A percentile compares a stretch with the other conserved stretches of the same genome.
These are phyloP conservation scores for Brassica cretica DNA, from an alignment of 345 rosid species.

Conservation along the genomic window DNA sequence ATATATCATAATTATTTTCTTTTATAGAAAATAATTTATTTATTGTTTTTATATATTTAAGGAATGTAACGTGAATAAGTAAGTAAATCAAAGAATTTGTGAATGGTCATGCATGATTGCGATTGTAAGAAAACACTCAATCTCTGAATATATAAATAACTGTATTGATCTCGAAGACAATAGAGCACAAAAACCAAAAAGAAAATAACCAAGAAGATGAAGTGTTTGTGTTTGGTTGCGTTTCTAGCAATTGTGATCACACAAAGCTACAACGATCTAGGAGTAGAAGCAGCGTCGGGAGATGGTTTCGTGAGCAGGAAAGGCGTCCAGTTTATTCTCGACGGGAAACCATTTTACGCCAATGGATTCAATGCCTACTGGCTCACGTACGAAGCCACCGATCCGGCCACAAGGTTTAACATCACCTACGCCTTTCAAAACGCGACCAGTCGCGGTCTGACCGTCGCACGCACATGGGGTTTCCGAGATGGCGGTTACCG, in stretches of 20 bases:
- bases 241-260: conserved; percentile 30
- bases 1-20: not conserved
- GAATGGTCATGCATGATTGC: conserved; percentile 16
- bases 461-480: conserved; percentile 36
- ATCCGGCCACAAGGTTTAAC: conserved; percentile 33
- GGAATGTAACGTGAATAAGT: not conserved
- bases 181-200: conserved; percentile 1
- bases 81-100: conserved; percentile 14
- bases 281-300: conserved; percentile 12
- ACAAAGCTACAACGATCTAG: conserved; percentile 11
- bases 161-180: not conserved
- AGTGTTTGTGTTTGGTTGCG: conserved; percentile 14
- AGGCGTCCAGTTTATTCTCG: conserved; percentile 31
- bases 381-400: conserved; percentile 39
- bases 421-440: conserved; percentile 28
- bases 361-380: conserved; percentile 39
- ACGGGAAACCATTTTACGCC: conserved; percentile 36
- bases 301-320: conserved; percentile 35
- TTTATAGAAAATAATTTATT: not conserved
- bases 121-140: conserved; percentile 1
- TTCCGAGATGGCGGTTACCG: conserved; percentile 36
- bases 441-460: conserved; percentile 23
- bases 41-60: not conserved
- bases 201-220: conserved; percentile 7
- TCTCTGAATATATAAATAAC: not conserved